Conservation (phyloP, 768 basidiomycete species). For the Dacryopinax spathularia region DNA sequence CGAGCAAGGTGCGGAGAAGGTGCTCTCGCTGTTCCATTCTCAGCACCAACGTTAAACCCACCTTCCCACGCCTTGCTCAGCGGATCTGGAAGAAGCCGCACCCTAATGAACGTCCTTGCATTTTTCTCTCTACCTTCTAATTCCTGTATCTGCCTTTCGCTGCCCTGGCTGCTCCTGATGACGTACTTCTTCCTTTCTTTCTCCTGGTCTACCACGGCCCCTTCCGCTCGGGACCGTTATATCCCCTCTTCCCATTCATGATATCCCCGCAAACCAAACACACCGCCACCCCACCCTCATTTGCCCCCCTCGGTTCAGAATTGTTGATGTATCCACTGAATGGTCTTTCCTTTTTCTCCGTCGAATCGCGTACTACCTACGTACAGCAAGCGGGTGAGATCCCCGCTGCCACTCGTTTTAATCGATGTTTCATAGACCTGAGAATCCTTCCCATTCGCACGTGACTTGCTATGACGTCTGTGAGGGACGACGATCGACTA, state of each 20-base stretch:
- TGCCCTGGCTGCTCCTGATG: not conserved
- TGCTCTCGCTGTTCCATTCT: slow-evolving; percentile 66
- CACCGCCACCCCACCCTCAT: slow-evolving; percentile 1
- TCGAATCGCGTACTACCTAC: no score
- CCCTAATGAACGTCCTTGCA: not conserved
- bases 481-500: not conserved
- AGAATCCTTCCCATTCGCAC: not conserved
- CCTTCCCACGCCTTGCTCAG: not conserved
- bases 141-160: not conserved
- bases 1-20: slow-evolving; percentile 62
- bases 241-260: slow-evolving; percentile 3
- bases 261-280: slow-evolving; percentile 2
- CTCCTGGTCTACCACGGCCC: not conserved
- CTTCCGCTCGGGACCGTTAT: not conserved
- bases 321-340: no score
- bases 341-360: not conserved
- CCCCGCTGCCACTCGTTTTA: not conserved
- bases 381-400: no score
- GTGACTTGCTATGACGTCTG: not conserved
- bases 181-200: not conserved
- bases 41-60: slow-evolving; percentile 15
- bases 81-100: not conserved
- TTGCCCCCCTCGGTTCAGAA: no score
- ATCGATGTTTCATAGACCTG: not conserved
- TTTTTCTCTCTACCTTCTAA: not conserved